Base-by-base conservation (phyloP, 2,329 filamentous ascomycete genomes). In the Calonectria fujianensis region DNA sequence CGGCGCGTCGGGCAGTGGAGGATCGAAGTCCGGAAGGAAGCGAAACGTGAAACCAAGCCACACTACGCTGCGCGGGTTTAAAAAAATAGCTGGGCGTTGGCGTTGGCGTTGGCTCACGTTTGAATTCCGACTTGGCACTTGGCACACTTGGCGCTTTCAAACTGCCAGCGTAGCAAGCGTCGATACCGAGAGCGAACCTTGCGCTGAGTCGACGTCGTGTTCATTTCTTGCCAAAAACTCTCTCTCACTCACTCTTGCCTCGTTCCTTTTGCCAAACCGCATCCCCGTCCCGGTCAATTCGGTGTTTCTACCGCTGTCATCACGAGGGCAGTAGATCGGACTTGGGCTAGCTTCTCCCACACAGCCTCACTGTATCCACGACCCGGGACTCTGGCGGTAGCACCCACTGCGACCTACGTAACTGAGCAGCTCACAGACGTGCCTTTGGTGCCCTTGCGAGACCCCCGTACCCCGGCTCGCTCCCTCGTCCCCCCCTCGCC, bases 281-380 rank as follows among this genome's bases (percentile, higher is more conserved):
- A 35, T 29, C 61, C 9, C 48, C 37, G n/a, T 35, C 52, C 50
- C 7, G n/a, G 31, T 59, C 57, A 45, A 32, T n/a, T 32, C 31
- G 16, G 16, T 57, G 16, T 31, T 31, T 54, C 63, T n/a, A 63
- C 45, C 45, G 32, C 37, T 31, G 39, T 51, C 51, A 63, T 48
- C 27, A 39, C 61, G 20, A 51, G 35, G 59, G 32, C 35, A 52
- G 52, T 63, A 68, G 24, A 48, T 29, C 52, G 27, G 13, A 51
- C 70, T 31, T 31, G 11, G 63, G 45, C 24, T 69, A 73, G 71
- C 54, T 41, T 35, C 51, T 35, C 37, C 52, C 54, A 69, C 79
- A 80, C 79, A 80, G 79, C 79, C 79, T 80, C 79, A 69, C 67
- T 78, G 68, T 35, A 59, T 41, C 65, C 65, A 68, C 48, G 29